Evolutionary conservation across 2,329 filamentous ascomycete species (phyloP).

Genomic region (Aspergillus carbonarius): DNA sequence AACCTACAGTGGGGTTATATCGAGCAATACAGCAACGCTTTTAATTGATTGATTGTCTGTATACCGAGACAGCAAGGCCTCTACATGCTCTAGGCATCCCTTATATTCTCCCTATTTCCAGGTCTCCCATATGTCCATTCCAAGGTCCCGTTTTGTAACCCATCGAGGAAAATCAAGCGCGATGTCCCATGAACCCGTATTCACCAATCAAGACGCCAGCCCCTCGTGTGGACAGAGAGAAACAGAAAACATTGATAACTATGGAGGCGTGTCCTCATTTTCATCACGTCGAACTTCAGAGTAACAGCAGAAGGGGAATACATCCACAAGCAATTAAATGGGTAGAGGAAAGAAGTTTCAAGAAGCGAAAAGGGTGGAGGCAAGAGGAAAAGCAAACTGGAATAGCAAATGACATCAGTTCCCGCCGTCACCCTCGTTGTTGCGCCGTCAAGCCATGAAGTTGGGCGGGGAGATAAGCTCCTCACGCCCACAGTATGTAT

Average conservation of each 20-base stretch:
- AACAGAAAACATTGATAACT: slow-evolving; percentile 21
- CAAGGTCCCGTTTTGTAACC: slow-evolving; percentile 24
- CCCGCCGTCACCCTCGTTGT: slow-evolving; percentile 26
- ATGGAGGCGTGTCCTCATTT: slow-evolving; percentile 25
- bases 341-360: slow-evolving; percentile 10
- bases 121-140: slow-evolving; percentile 21
- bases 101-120: slow-evolving; percentile 21
- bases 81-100: slow-evolving; percentile 20
- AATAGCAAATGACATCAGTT: slow-evolving; percentile 21
- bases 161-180: slow-evolving; percentile 19
- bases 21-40: slow-evolving; percentile 8
- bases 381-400: slow-evolving; percentile 14
- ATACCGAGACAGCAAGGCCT: slow-evolving; percentile 20
- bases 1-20: background rate
- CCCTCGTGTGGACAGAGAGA: slow-evolving; percentile 22
- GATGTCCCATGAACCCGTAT: slow-evolving; percentile 19
- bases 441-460: slow-evolving; percentile 36
- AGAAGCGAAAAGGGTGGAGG: slow-evolving; percentile 8
- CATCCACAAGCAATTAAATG: slow-evolving; percentile 15
- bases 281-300: slow-evolving; percentile 22
- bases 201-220: slow-evolving; percentile 26
- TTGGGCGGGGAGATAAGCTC: slow-evolving; percentile 25
- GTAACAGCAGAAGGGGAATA: slow-evolving; percentile 20
- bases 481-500: slow-evolving; percentile 38
- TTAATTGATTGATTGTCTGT: slow-evolving; percentile 20